Conservation (phyloP, 306 rosid species). For the Prunus mira region DNA sequence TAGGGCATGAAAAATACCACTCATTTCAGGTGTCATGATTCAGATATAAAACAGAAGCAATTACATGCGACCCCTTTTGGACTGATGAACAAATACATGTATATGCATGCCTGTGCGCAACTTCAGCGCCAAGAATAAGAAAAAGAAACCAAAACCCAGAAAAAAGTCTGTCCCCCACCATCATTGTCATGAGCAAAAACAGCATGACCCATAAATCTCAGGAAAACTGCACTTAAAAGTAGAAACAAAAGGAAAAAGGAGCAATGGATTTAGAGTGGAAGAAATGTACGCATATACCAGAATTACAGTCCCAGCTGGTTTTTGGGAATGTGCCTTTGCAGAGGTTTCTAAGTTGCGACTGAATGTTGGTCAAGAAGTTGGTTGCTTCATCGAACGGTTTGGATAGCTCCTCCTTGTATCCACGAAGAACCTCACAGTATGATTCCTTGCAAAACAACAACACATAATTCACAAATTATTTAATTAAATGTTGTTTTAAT, state of each 20-base stretch:
- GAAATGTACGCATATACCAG: conserved; percentile 28
- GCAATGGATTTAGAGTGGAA: neutral
- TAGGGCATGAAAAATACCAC: neutral
- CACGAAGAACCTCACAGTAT: conserved; percentile 57
- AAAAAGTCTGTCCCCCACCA: too few relatives aligned
- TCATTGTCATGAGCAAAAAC: too few relatives aligned
- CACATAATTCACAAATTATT: too few relatives aligned
- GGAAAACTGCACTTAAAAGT: too few relatives aligned
- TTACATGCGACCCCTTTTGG: neutral
- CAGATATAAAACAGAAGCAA: neutral
- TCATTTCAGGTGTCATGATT: neutral
- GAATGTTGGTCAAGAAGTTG: conserved; percentile 50
- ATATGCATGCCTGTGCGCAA: neutral
- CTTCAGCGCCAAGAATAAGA: neutral
- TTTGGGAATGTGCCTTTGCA: conserved; percentile 52
- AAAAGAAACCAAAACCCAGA: neutral
- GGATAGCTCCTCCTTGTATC: conserved; percentile 61
- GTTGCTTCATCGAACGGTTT: conserved; percentile 73
- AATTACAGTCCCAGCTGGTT: conserved; percentile 29
- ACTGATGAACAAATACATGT: neutral
- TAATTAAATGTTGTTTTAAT: too few relatives aligned
- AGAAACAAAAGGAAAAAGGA: neutral
- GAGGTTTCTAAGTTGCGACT: conserved; percentile 62
- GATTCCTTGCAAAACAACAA: conserved; percentile 44
- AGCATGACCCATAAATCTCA: too few relatives aligned